Evolutionary conservation across 192 early-diverging fungal genomes (phyloP).

Genomic region (Coemansia biformis): DNA sequence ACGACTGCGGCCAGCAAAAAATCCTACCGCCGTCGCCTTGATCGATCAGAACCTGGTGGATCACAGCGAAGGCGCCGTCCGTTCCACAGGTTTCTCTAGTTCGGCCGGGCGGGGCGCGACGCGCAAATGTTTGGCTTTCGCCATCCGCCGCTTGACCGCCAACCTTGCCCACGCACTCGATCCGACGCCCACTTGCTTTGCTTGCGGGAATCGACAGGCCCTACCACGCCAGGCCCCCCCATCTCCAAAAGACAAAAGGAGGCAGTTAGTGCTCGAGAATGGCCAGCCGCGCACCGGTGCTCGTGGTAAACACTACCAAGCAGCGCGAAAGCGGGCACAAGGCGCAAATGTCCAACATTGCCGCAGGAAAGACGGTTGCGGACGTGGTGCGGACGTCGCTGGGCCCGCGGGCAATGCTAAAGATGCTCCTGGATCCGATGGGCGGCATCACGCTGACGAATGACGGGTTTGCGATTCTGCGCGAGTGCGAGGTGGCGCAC

Average conservation of each 20-base stretch:
- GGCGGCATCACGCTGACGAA: constrained; percentile 98
- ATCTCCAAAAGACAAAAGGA: too few species aligned
- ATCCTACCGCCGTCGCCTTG: background rate
- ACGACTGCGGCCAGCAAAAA: background rate
- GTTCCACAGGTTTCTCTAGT: constrained; percentile 2
- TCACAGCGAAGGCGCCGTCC: background rate
- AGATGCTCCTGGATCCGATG: constrained; percentile 99
- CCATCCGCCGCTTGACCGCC: too few species aligned
- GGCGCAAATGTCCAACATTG: constrained; percentile 97
- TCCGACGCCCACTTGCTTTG: too few species aligned
- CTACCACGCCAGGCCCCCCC: too few species aligned
- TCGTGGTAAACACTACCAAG: constrained; percentile 86
- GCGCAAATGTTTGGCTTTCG: too few species aligned
- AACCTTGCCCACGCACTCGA: too few species aligned
- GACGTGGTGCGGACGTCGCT: constrained; percentile 98
- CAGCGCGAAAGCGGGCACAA: constrained; percentile 94
- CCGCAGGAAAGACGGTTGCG: constrained; percentile 95
- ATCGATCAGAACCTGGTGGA: background rate
- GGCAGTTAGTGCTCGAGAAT: constrained; percentile 1
- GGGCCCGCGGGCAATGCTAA: constrained; percentile 97
- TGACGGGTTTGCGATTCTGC: constrained; percentile 97
- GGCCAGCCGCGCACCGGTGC: constrained; percentile 67
- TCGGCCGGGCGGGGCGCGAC: background rate
- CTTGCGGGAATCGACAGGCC: too few species aligned
- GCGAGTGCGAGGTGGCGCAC: constrained; percentile 99